These are phyloP conservation scores for Trebouxia sp. DNA, from an alignment of 139 green algal species.

Conservation along the genomic window DNA sequence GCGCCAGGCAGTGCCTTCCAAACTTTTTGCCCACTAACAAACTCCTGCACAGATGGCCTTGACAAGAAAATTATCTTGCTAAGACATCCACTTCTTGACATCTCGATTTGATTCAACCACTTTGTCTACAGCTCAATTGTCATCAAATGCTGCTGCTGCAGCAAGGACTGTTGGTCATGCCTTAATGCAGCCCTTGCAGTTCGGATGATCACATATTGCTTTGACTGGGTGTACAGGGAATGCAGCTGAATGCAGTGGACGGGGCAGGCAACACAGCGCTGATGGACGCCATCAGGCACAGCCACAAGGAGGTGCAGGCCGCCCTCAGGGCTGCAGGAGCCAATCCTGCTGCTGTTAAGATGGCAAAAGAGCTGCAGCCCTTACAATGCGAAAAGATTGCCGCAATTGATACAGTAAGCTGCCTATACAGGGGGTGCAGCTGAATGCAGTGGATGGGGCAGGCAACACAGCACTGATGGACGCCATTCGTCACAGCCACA, in stretches of 20 bases:
- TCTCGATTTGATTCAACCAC: no score
- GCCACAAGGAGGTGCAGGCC: conserved; percentile 30
- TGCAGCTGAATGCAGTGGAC: conserved; percentile 34
- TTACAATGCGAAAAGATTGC: no score
- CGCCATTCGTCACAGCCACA: conserved; percentile 39
- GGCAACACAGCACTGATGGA: conserved; percentile 41
- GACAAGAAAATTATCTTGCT: no score
- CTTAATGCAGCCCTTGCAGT: no score
- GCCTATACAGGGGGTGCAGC: conserved; percentile 25
- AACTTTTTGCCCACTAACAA: no score
- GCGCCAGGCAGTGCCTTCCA: no score
- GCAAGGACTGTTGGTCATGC: no score
- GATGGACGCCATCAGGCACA: conserved; percentile 42
- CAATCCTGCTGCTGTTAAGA: conserved; percentile 3
- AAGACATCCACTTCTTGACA: no score
- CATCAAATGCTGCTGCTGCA: no score
- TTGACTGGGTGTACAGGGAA: neutral
- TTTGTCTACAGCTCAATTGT: no score
- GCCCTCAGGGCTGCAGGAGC: conserved; percentile 10
- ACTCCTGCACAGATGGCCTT: no score
- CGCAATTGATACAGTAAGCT: neutral
- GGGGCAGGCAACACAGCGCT: conserved; percentile 35
- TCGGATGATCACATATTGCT: neutral
- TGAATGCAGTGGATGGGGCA: conserved; percentile 31
- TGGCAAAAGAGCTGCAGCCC: conserved; percentile 27